These are phyloP conservation scores for Dactylonectria estremocensis DNA, from an alignment of 2,329 filamentous ascomycete genomes.

Conservation along the genomic window DNA sequence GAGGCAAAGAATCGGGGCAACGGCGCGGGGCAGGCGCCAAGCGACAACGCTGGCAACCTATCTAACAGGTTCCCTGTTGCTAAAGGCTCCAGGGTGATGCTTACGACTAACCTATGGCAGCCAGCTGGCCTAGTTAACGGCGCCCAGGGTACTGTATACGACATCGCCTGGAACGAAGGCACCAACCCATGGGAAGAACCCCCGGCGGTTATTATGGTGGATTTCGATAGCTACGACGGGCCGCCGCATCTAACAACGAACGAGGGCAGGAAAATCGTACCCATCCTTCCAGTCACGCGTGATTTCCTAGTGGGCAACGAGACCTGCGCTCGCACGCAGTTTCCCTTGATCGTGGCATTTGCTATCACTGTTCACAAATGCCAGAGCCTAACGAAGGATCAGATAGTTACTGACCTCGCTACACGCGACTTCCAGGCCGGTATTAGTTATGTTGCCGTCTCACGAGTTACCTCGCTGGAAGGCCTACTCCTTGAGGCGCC, in stretches of 20 bases:
- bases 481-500: not conserved
- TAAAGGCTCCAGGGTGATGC: not conserved
- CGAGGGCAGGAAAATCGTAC: conserved; percentile 3
- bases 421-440: conserved; percentile 1
- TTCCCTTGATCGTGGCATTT: not conserved
- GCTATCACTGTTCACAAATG: not conserved
- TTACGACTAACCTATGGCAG: too few relatives aligned
- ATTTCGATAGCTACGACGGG: not conserved
- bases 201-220: not conserved
- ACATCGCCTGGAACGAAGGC: not conserved
- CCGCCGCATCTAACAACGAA: not conserved
- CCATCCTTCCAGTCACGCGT: not conserved
- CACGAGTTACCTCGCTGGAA: not conserved
- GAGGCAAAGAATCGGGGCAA: not conserved
- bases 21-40: not conserved
- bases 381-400: not conserved
- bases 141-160: not conserved
- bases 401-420: not conserved
- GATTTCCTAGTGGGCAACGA: not conserved
- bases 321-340: not conserved
- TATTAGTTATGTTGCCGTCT: not conserved
- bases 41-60: not conserved
- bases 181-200: not conserved
- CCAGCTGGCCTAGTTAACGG: too few relatives aligned
- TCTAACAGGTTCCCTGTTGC: not conserved